Evolutionary conservation across 2,329 filamentous ascomycete species (phyloP).

Genomic region (Sporothrix luriei): DNA sequence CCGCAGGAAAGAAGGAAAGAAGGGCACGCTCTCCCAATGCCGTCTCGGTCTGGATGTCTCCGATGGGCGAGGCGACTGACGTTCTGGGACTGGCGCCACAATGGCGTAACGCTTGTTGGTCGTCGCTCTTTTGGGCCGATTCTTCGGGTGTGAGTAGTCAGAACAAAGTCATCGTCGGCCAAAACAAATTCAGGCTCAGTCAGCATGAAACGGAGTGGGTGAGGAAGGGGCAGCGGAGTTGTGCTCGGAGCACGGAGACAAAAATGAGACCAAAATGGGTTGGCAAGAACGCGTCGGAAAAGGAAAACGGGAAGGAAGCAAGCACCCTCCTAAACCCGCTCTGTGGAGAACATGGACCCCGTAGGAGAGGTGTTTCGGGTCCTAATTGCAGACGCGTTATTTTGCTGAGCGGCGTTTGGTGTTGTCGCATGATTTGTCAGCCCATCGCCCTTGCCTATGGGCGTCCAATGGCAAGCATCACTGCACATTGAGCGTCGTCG

Average conservation of each 20-base stretch:
- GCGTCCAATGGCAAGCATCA: background rate
- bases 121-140: conserved; percentile 11
- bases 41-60: conserved; percentile 14
- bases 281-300: background rate
- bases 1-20: background rate
- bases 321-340: background rate
- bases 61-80: conserved; percentile 2
- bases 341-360: background rate
- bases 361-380: background rate
- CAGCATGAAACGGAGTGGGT: conserved; percentile 28
- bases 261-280: background rate
- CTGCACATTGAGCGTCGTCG: background rate
- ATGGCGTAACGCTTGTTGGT: background rate
- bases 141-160: conserved; percentile 28
- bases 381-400: conserved; percentile 13
- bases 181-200: conserved; percentile 31
- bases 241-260: conserved; percentile 3
- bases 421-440: conserved; percentile 30
- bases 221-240: background rate
- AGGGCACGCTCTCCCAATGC: background rate
- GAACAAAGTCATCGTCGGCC: conserved; percentile 32
- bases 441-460: conserved; percentile 14
- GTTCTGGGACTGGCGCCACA: conserved; percentile 21
- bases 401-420: background rate
- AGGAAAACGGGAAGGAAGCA: background rate